Base-by-base conservation (phyloP, 805 yeast genomes). In the Isabelozyma heimii region DNA sequence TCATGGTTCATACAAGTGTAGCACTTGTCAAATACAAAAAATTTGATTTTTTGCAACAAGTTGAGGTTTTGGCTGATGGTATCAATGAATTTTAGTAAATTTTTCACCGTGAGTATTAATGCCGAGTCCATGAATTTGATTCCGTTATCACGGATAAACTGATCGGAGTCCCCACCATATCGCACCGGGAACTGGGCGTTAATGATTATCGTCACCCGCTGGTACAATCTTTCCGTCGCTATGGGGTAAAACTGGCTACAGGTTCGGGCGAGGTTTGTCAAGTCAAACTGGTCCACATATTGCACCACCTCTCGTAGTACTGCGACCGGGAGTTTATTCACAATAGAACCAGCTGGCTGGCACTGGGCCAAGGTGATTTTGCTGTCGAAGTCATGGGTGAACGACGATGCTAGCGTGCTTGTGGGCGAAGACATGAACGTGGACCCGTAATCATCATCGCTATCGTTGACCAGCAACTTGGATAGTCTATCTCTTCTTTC, bases 11-110 rank as follows among this genome's bases (percentile, higher is more conserved):
- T 47, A 40, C 46, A 48, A 10, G 54, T 37, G 45, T 56, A 49
- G 54, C 72, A 67, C 48, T 67, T 67, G 51, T 67, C 73, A 53
- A 69, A 69, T 15, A 67, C 62, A 45, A 69, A 67, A 46, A 52
- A 66, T 49, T 57, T 56, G 45, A 69, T 52, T 17, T 55, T 54
- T 15, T 55, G 59, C 8, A 66, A 44, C 45, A 65, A 53, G 5
- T 30, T 26, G 3, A 54, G 54, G 48, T 61, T 62, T 6, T 44
- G n/a, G 10, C 53, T 46, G 16, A 69, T 45, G 2, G 63, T 28
- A 5, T 49, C 43, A 17, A 63, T 44, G 45, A 69, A 63, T 40
- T 45, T 44, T 27, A 52, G 27, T 41, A 69, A 52, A 33, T 52
- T 54, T 12, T 43, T 45, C 28, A 55, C 38, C n/a, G 43, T 45